These are phyloP conservation scores for Fusarium abutilonis DNA, from an alignment of 2,329 filamentous ascomycete species.

Conservation along the genomic window DNA sequence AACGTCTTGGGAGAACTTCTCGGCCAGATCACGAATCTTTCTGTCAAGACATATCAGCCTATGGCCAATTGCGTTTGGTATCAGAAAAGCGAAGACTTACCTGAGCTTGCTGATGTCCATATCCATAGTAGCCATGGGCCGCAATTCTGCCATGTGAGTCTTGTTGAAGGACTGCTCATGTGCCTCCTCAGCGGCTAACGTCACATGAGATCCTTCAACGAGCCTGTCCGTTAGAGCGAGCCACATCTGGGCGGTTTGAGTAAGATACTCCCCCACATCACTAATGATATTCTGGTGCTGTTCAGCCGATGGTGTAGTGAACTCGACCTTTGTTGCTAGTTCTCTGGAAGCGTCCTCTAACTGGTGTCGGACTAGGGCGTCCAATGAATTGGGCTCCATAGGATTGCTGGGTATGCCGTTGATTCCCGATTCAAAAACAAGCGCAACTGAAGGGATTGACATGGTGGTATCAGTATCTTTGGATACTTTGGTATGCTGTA, in stretches of 20 bases:
- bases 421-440: slow-evolving; percentile 48
- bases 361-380: slow-evolving; percentile 45
- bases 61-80: slow-evolving; percentile 2
- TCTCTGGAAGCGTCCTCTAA: slow-evolving; percentile 43
- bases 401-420: slow-evolving; percentile 28
- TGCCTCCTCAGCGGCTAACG: slow-evolving; percentile 42
- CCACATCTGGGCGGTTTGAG: slow-evolving; percentile 49
- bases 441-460: slow-evolving; percentile 43
- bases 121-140: slow-evolving; percentile 47
- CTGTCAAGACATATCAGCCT: slow-evolving; percentile 41
- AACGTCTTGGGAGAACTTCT: slow-evolving; percentile 50
- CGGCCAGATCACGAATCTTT: slow-evolving; percentile 49
- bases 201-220: slow-evolving; percentile 49
- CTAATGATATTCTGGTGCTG: slow-evolving; percentile 45
- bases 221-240: slow-evolving; percentile 49
- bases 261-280: slow-evolving; percentile 52
- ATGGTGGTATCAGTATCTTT: slow-evolving; percentile 32
- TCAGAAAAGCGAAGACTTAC: slow-evolving; percentile 40
- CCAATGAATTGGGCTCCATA: slow-evolving; percentile 38
- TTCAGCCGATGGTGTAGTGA: slow-evolving; percentile 20
- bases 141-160: slow-evolving; percentile 46
- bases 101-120: slow-evolving; percentile 48
- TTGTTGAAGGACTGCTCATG: slow-evolving; percentile 43
- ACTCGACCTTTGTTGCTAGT: slow-evolving; percentile 34
- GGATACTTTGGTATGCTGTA: slow-evolving; percentile 29